Evolutionary conservation across 1,284 basidiomycete species (phyloP).

Genomic region (Pseudomicrostroma phylloplanum): DNA sequence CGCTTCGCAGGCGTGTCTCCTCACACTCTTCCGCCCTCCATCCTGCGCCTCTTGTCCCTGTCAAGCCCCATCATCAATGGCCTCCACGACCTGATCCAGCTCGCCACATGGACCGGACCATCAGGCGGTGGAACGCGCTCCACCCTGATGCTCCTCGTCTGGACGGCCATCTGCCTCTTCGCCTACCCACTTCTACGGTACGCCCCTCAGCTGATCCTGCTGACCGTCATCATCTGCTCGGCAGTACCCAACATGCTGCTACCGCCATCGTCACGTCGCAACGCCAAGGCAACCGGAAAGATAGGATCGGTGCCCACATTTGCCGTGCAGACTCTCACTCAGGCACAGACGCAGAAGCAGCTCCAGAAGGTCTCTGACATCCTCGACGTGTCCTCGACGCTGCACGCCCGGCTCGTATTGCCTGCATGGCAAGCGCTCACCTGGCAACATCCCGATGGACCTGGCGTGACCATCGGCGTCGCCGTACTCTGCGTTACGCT

Average conservation of each 20-base stretch:
- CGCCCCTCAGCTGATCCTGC: slow-evolving; percentile 35
- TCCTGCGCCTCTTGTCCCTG: slow-evolving; percentile 6
- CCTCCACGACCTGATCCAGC: slow-evolving; percentile 29
- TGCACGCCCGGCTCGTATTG: slow-evolving; percentile 19
- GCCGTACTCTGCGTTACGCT: slow-evolving; percentile 14
- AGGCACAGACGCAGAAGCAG: not conserved
- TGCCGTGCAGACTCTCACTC: not conserved
- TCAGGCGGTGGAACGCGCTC: slow-evolving; percentile 26
- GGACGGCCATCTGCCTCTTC: slow-evolving; percentile 37
- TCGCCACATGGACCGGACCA: slow-evolving; percentile 45
- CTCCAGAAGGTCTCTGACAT: slow-evolving; percentile 6
- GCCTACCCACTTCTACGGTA: slow-evolving; percentile 46
- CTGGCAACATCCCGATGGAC: slow-evolving; percentile 5
- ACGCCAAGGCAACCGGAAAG: not conserved
- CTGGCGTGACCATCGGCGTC: slow-evolving; percentile 8
- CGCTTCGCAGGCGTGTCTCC: not conserved
- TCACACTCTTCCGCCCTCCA: slow-evolving; percentile 5
- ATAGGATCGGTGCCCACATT: not conserved
- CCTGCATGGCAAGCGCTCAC: slow-evolving; percentile 18
- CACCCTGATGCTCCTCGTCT: slow-evolving; percentile 39
- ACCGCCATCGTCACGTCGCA: not conserved
- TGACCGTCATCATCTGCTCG: slow-evolving; percentile 30
- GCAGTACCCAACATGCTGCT: slow-evolving; percentile 34
- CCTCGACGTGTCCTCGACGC: slow-evolving; percentile 1
- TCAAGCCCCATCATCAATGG: slow-evolving; percentile 26